Evolutionary conservation across 495 filamentous ascomycete species (phyloP).

Genomic region (Diplogelasinospora grovesii): DNA sequence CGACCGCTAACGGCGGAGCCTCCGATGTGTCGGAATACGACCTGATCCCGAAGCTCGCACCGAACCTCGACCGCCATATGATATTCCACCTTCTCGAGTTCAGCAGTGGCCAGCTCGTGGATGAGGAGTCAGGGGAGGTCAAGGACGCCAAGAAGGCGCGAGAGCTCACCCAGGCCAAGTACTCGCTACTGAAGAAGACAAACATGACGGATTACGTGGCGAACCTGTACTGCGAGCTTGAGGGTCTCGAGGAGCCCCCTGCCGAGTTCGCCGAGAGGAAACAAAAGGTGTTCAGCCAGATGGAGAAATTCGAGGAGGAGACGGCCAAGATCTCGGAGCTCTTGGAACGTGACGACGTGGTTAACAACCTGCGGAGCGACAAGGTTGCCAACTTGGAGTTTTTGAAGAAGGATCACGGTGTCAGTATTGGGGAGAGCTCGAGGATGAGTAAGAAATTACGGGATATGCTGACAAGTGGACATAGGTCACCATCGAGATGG

Average conservation of each 20-base stretch:
- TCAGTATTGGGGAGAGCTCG: conserved; percentile 26
- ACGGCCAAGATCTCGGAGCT: conserved; percentile 79
- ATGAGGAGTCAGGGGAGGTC: conserved; percentile 48
- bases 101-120: conserved; percentile 44
- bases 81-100: conserved; percentile 93
- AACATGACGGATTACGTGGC: conserved; percentile 98
- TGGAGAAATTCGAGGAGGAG: conserved; percentile 76
- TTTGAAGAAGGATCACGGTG: conserved; percentile 87
- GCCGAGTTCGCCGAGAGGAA: conserved; percentile 80
- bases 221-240: conserved; percentile 76
- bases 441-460: background rate
- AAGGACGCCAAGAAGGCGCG: conserved; percentile 50
- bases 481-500: conserved; percentile 84
- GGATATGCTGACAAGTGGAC: conserved; percentile 11
- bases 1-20: conserved; percentile 47
- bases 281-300: conserved; percentile 75
- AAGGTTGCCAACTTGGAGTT: conserved; percentile 96
- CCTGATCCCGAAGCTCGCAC: conserved; percentile 79
- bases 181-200: conserved; percentile 84
- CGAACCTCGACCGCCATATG: conserved; percentile 90
- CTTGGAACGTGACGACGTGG: conserved; percentile 77
- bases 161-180: conserved; percentile 76
- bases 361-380: conserved; percentile 82
- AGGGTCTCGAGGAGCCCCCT: conserved; percentile 69
- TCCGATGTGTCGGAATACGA: conserved; percentile 61